phyloP scores from a whole-genome alignment of 495 filamentous ascomycete species.

The Recurvomyces mirabilis region DNA sequence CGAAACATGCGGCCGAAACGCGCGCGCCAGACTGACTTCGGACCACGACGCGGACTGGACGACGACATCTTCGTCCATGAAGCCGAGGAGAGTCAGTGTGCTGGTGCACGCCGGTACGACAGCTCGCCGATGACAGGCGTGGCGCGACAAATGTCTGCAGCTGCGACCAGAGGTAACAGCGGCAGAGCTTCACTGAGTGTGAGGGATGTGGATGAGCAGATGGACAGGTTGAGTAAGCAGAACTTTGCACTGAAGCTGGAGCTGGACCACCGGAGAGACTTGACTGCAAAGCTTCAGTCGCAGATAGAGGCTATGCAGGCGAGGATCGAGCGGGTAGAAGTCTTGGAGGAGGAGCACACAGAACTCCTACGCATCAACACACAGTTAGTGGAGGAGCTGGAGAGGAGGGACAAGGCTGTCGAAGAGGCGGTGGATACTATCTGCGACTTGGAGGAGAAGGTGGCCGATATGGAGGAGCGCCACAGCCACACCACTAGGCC shows the following conservation, averaged over 20 bases:
- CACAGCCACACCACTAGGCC: slow-evolving; percentile 16
- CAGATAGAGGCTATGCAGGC: slow-evolving; percentile 50
- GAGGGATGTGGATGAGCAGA: slow-evolving; percentile 23
- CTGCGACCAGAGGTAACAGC: not conserved
- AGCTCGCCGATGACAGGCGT: slow-evolving; percentile 16
- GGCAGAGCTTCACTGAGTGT: slow-evolving; percentile 11
- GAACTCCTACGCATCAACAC: slow-evolving; percentile 46
- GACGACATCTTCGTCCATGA: slow-evolving; percentile 21
- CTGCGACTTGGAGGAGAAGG: slow-evolving; percentile 56
- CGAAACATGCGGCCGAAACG: slow-evolving; percentile 15
- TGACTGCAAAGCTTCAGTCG: slow-evolving; percentile 45
- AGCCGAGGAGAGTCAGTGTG: slow-evolving; percentile 12
- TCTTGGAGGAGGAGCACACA: slow-evolving; percentile 24
- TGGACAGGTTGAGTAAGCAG: slow-evolving; percentile 60
- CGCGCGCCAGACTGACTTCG: slow-evolving; percentile 15
- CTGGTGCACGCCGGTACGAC: slow-evolving; percentile 4
- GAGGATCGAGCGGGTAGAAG: slow-evolving; percentile 25
- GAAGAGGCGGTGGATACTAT: slow-evolving; percentile 77
- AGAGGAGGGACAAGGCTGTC: slow-evolving; percentile 65
- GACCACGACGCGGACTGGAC: slow-evolving; percentile 8
- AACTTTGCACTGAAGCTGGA: slow-evolving; percentile 88
- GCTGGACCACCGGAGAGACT: slow-evolving; percentile 57
- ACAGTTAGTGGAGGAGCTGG: slow-evolving; percentile 55
- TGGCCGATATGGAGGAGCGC: slow-evolving; percentile 10
- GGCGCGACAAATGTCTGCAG: not conserved